Percentiles rank a stretch among this genome's conserved stretches.
phyloP scores from a whole-genome alignment of 2,329 filamentous ascomycete genomes.

The Furcasterigmium furcatum region DNA sequence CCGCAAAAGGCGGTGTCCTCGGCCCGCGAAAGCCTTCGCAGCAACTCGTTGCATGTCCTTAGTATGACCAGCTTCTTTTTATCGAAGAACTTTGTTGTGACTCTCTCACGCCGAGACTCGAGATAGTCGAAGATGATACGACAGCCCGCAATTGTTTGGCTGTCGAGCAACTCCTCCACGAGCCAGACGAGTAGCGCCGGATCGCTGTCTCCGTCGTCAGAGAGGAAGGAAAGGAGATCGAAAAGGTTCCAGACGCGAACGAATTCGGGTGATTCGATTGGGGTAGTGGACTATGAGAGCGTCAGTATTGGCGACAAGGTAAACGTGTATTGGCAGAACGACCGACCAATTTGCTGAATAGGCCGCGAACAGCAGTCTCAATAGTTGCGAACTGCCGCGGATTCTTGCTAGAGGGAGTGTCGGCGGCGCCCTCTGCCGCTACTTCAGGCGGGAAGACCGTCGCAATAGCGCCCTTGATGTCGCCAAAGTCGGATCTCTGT shows the following conservation, averaged over 20 bases:
- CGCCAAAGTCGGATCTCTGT: constrained; percentile 62
- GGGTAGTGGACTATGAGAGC: constrained; percentile 59
- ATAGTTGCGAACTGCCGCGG: constrained; percentile 64
- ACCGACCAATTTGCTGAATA: constrained; percentile 78
- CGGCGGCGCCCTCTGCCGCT: constrained; percentile 20
- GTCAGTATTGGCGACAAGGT: constrained; percentile 2
- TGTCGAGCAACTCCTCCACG: constrained; percentile 92
- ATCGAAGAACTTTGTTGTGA: constrained; percentile 76
- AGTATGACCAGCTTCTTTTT: constrained; percentile 86
- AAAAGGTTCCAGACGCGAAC: constrained; percentile 89
- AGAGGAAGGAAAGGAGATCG: constrained; percentile 85
- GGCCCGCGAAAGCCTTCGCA: constrained; percentile 89
- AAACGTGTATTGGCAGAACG: constrained; percentile 25
- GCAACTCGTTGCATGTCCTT: constrained; percentile 90
- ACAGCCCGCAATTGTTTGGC: constrained; percentile 90
- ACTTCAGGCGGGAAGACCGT: constrained; percentile 30
- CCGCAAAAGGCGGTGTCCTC: constrained; percentile 98
- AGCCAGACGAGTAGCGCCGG: constrained; percentile 83
- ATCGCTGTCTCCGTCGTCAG: constrained; percentile 75
- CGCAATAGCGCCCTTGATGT: constrained; percentile 42
- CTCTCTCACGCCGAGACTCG: constrained; percentile 85
- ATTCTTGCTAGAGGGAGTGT: constrained; percentile 36
- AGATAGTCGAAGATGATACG: constrained; percentile 91
- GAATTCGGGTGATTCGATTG: constrained; percentile 76
- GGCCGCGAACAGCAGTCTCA: constrained; percentile 78